These are phyloP conservation scores for Eucalyptus cladocalyx DNA, from an alignment of 345 rosid species.

Conservation along the genomic window DNA sequence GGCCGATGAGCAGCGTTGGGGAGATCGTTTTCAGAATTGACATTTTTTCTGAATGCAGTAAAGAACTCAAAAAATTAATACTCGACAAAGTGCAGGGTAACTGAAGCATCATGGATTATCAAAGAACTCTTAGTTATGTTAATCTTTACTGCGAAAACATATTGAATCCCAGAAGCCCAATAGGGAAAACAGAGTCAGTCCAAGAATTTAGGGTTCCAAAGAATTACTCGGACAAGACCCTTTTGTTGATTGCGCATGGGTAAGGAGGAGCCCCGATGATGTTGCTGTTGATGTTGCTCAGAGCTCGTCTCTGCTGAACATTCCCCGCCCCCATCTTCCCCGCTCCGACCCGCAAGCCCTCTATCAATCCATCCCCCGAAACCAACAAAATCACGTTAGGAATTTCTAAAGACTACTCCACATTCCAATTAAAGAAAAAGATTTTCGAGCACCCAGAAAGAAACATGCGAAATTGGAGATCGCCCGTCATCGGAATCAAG, in stretches of 20 bases:
- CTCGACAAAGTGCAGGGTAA: neutral
- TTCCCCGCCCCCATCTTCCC: slow-evolving; percentile 38
- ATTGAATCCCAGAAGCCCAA: neutral
- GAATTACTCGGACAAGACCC: slow-evolving; percentile 47
- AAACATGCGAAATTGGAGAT: neutral
- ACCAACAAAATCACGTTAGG: neutral
- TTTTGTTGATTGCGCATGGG: slow-evolving; percentile 62
- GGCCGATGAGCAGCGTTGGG: slow-evolving; percentile 64
- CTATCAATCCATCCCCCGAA: slow-evolving; percentile 9
- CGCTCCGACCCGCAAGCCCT: slow-evolving; percentile 34
- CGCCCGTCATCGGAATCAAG: neutral
- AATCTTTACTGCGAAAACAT: neutral
- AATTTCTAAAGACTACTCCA: neutral
- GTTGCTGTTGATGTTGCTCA: slow-evolving; percentile 59
- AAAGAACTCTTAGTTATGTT: neutral
- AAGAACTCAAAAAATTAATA: neutral
- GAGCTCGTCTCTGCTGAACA: slow-evolving; percentile 61
- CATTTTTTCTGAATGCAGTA: slow-evolving; percentile 22
- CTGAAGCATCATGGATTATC: neutral
- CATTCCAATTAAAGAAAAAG: neutral
- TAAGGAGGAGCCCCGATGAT: slow-evolving; percentile 45
- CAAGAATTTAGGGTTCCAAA: neutral
- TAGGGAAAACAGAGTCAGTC: neutral
- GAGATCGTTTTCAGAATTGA: slow-evolving; percentile 30
- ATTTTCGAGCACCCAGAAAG: neutral